Conservation (phyloP, 345 rosid species). For the Salix koriyanagi region DNA sequence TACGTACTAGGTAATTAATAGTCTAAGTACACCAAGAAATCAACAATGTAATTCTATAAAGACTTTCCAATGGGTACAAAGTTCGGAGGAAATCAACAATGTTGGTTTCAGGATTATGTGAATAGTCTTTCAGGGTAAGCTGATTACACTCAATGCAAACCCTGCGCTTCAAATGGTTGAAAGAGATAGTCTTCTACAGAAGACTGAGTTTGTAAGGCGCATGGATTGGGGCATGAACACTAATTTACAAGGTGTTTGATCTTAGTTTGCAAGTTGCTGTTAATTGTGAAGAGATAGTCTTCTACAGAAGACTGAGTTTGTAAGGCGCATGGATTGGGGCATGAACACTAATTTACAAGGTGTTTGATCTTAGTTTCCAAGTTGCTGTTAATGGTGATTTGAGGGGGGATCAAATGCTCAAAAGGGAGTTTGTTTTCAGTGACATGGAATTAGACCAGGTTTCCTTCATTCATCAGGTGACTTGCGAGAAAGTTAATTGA, state of each 20-base stretch:
- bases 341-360: conserved; percentile 41
- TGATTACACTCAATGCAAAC: conserved; percentile 43
- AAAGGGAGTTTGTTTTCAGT: conserved; percentile 55
- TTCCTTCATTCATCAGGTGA: conserved; percentile 37
- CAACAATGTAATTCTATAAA: no score
- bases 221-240: conserved; percentile 37
- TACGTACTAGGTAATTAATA: no score
- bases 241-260: conserved; percentile 52
- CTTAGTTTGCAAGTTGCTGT: conserved; percentile 44
- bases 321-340: conserved; percentile 35
- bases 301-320: conserved; percentile 29
- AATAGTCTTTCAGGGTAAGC: conserved; percentile 66
- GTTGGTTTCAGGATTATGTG: conserved; percentile 44
- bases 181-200: conserved; percentile 8
- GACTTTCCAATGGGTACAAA: no score
- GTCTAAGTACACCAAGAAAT: no score
- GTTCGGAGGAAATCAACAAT: conserved; percentile 10
- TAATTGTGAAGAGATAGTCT: conserved; percentile 22
- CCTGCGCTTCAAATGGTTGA: conserved; percentile 37
- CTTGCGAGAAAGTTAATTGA: conserved; percentile 39
- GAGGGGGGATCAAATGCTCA: conserved; percentile 51
- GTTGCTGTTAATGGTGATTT: conserved; percentile 42
- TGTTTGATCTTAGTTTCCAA: conserved; percentile 44
- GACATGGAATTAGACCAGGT: conserved; percentile 66
- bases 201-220: conserved; percentile 33